Conservation (phyloP, 805 yeast species). For the Sugiyamaella smithiae region DNA sequence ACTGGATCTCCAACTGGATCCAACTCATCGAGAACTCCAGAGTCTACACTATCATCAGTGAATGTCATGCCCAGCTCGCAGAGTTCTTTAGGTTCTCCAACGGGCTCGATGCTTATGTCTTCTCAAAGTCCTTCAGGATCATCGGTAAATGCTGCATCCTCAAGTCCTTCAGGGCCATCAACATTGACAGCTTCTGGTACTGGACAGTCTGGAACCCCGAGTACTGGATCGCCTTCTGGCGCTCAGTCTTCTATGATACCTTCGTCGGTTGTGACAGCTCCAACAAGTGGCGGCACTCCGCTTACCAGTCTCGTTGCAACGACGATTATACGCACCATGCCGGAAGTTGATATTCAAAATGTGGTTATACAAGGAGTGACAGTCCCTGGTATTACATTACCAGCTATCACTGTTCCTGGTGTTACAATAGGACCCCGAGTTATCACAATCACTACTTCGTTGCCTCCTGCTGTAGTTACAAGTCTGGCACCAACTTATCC, state of each 20-base stretch:
- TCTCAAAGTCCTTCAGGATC: neutral
- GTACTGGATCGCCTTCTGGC: too few species aligned
- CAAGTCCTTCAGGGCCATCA: neutral
- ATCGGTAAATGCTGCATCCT: neutral
- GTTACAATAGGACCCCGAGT: slow-evolving; percentile 9
- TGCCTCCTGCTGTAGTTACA: neutral
- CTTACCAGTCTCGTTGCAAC: neutral
- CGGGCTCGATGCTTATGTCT: too few species aligned
- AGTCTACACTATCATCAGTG: neutral
- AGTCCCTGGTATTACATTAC: slow-evolving; percentile 20
- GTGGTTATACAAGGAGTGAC: slow-evolving; percentile 10
- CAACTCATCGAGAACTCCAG: neutral
- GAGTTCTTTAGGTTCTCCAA: neutral
- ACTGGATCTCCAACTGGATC: neutral
- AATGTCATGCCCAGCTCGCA: neutral
- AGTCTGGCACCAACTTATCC: neutral
- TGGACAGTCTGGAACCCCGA: neutral
- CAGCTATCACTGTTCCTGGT: slow-evolving; percentile 15
- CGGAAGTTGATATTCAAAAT: neutral
- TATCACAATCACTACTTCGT: slow-evolving; percentile 4
- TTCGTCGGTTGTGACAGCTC: too few species aligned
- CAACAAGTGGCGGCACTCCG: too few species aligned
- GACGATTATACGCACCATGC: neutral
- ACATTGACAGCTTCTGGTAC: neutral
- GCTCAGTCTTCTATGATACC: too few species aligned